Evolutionary conservation across 768 basidiomycete species (phyloP).

Genomic region (Phanerochaete carnosa): DNA sequence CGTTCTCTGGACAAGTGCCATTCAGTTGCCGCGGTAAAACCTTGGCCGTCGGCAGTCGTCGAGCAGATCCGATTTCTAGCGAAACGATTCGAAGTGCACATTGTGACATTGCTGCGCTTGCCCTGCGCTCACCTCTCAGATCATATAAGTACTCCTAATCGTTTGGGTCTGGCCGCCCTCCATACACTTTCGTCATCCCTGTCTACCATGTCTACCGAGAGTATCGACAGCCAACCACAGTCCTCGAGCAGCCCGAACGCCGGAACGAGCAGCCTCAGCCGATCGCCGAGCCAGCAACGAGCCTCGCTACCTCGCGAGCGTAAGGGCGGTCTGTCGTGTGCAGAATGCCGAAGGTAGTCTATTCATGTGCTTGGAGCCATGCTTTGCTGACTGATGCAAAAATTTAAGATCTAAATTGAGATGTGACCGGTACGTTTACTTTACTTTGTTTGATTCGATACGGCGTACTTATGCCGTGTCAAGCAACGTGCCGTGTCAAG

Average conservation of each 20-base stretch:
- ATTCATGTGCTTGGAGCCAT: neutral
- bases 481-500: constrained; percentile 52
- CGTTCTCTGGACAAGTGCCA: neutral
- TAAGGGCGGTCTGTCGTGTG: constrained; percentile 46
- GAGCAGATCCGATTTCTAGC: neutral
- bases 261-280: neutral
- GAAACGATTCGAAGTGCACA: neutral
- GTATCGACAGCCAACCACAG: neutral
- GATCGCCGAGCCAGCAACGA: neutral
- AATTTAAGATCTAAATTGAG: constrained; percentile 47
- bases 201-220: neutral
- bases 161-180: neutral
- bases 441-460: neutral
- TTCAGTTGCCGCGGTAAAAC: constrained; percentile 2
- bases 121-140: neutral
- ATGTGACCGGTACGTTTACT: constrained; percentile 39
- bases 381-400: neutral
- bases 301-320: neutral
- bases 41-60: constrained; percentile 2
- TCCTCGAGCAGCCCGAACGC: neutral
- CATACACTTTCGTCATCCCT: neutral
- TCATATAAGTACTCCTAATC: neutral
- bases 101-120: neutral
- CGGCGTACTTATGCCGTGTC: neutral
- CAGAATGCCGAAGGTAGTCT: constrained; percentile 47